Percentiles rank a stretch among this genome's conserved stretches.
Conservation (phyloP, 2,329 filamentous ascomycete genomes). For the Scorias spongiosa region DNA sequence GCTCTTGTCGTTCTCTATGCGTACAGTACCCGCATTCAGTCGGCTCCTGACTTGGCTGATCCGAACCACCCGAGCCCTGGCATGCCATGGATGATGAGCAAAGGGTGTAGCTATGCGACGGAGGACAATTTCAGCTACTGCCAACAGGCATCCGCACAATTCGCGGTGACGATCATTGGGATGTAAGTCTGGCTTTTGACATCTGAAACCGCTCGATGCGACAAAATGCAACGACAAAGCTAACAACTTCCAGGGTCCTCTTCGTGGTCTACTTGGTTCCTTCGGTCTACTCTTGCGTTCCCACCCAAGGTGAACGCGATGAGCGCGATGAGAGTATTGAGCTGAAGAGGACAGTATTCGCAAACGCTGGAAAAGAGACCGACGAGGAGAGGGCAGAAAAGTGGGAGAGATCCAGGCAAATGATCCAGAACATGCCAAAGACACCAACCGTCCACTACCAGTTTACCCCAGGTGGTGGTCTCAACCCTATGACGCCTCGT, state of each 20-base stretch:
- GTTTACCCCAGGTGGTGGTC: slow-evolving; percentile 24
- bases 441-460: slow-evolving; percentile 21
- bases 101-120: slow-evolving; percentile 40
- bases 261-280: slow-evolving; percentile 46
- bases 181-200: slow-evolving; percentile 37
- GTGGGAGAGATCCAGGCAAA: slow-evolving; percentile 41
- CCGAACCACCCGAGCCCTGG: slow-evolving; percentile 43
- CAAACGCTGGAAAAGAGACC: slow-evolving; percentile 7
- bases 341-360: slow-evolving; percentile 36
- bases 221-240: background rate
- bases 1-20: slow-evolving; percentile 47
- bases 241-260: slow-evolving; percentile 32
- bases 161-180: slow-evolving; percentile 51
- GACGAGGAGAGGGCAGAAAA: slow-evolving; percentile 30
- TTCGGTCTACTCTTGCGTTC: slow-evolving; percentile 40
- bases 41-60: slow-evolving; percentile 58
- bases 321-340: slow-evolving; percentile 18
- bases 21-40: slow-evolving; percentile 54
- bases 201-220: background rate
- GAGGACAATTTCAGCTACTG: slow-evolving; percentile 43
- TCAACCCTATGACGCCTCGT: slow-evolving; percentile 42
- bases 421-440: slow-evolving; percentile 22
- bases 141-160: slow-evolving; percentile 50
- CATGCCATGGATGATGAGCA: slow-evolving; percentile 60
- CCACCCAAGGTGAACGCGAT: slow-evolving; percentile 21